These are phyloP conservation scores for Candida anglica DNA, from an alignment of 805 yeast genomes.

Conservation along the genomic window DNA sequence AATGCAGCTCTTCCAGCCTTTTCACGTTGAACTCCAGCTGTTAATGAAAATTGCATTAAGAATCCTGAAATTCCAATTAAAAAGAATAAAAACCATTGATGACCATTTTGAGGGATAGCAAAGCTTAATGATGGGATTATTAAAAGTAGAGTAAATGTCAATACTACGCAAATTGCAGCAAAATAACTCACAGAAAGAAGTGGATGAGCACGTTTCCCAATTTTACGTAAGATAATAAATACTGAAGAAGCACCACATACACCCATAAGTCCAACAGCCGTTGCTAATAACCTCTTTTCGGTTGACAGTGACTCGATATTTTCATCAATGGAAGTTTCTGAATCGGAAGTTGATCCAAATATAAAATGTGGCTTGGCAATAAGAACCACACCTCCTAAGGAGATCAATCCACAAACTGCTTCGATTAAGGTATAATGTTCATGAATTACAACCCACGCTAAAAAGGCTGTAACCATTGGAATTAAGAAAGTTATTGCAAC, in stretches of 20 bases:
- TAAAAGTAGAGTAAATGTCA: conserved; percentile 50
- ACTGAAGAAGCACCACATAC: conserved; percentile 68
- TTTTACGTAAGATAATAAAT: conserved; percentile 65
- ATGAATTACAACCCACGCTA: conserved; percentile 63
- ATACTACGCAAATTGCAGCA: conserved; percentile 55
- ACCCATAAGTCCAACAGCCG: conserved; percentile 60
- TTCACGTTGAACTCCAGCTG: conserved; percentile 82
- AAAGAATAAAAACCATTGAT: conserved; percentile 64
- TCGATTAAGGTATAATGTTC: conserved; percentile 68
- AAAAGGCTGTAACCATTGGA: conserved; percentile 72
- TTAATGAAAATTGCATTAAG: conserved; percentile 70
- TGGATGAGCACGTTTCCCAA: conserved; percentile 79
- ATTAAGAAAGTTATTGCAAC: conserved; percentile 73
- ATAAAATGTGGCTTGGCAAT: conserved; percentile 79
- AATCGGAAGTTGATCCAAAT: conserved; percentile 43
- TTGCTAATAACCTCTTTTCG: conserved; percentile 55
- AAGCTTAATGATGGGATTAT: conserved; percentile 57
- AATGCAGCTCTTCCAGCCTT: conserved; percentile 72
- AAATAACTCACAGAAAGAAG: conserved; percentile 74
- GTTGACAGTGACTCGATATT: conserved; percentile 50
- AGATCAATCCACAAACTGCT: conserved; percentile 61
- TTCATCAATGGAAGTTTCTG: conserved; percentile 28
- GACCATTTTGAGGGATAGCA: conserved; percentile 53
- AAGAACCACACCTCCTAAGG: conserved; percentile 71
- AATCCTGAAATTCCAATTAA: conserved; percentile 76